Conservation (phyloP, 2,329 filamentous ascomycete species). For the Apiospora rasikravindrae region DNA sequence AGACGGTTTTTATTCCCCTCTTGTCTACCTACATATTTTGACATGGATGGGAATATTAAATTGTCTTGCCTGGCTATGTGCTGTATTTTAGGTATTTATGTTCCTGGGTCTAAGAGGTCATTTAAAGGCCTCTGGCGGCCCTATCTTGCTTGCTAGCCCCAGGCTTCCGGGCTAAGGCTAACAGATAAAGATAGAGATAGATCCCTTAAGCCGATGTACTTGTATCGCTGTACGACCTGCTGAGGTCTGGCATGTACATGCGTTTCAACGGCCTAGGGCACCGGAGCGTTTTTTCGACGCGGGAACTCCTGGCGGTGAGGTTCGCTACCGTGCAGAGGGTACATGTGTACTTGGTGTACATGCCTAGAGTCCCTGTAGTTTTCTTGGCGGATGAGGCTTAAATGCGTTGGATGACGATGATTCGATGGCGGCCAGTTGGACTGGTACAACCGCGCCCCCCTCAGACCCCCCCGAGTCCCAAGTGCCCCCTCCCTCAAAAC, state of each 20-base stretch:
- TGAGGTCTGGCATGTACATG: neutral
- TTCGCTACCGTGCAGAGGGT: neutral
- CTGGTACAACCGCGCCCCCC: neutral
- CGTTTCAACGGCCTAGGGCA: neutral
- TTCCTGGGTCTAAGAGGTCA: constrained; percentile 8
- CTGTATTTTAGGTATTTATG: neutral
- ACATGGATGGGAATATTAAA: neutral
- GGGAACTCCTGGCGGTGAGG: constrained; percentile 2
- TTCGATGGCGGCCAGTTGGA: neutral
- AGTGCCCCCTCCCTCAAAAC: neutral
- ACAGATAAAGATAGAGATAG: neutral
- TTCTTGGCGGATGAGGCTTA: constrained; percentile 20
- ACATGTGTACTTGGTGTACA: neutral
- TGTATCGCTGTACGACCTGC: too few relatives aligned
- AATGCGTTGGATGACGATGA: constrained; percentile 16
- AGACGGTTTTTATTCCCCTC: neutral
- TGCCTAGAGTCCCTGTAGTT: neutral
- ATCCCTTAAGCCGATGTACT: constrained; percentile 4
- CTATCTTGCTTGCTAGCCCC: neutral
- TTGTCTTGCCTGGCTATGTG: neutral
- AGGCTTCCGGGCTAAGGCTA: neutral
- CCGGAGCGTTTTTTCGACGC: neutral
- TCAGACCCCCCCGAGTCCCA: neutral
- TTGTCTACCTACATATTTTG: neutral
- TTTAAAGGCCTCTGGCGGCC: neutral